Conservation (phyloP, 805 yeast species). For the Saccharomyces eubayanus region DNA sequence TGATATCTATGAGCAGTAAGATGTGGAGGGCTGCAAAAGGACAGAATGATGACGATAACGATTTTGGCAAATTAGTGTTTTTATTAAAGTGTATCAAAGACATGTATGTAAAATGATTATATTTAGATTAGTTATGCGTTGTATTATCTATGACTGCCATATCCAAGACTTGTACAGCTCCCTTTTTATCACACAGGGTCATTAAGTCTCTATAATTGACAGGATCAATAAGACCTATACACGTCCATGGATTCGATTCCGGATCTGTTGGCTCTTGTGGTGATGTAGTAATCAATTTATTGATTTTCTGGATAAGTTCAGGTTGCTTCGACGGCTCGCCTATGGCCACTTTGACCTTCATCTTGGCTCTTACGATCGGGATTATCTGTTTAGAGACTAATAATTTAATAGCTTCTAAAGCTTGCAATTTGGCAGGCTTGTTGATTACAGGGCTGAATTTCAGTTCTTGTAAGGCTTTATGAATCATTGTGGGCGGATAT, state of each 20-base stretch:
- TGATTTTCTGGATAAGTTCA: slow-evolving; percentile 36
- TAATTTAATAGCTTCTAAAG: slow-evolving; percentile 80
- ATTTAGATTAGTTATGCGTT: neutral
- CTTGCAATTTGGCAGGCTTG: slow-evolving; percentile 77
- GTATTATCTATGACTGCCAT: slow-evolving; percentile 73
- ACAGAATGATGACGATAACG: slow-evolving; percentile 27
- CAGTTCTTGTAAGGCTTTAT: slow-evolving; percentile 68
- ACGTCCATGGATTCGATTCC: slow-evolving; percentile 42
- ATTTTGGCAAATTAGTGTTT: slow-evolving; percentile 41
- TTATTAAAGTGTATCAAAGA: slow-evolving; percentile 31
- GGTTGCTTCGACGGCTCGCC: slow-evolving; percentile 37
- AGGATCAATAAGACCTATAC: slow-evolving; percentile 74
- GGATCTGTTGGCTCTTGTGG: slow-evolving; percentile 39
- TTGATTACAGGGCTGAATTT: slow-evolving; percentile 71
- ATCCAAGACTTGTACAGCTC: slow-evolving; percentile 67
- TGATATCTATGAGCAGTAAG: slow-evolving; percentile 39
- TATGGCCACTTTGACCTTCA: slow-evolving; percentile 69
- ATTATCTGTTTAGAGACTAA: slow-evolving; percentile 72
- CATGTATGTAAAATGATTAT: slow-evolving; percentile 15
- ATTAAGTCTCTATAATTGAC: slow-evolving; percentile 67
- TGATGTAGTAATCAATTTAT: slow-evolving; percentile 35
- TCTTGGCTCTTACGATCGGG: slow-evolving; percentile 89
- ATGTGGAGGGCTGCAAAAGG: slow-evolving; percentile 34
- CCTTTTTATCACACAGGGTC: slow-evolving; percentile 49
- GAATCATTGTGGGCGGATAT: slow-evolving; percentile 91